Percentiles rank a stretch among this genome's conserved stretches.
Evolutionary conservation across 1,139 yeast species (phyloP).

Genomic region (Kodamaea fungicola): DNA sequence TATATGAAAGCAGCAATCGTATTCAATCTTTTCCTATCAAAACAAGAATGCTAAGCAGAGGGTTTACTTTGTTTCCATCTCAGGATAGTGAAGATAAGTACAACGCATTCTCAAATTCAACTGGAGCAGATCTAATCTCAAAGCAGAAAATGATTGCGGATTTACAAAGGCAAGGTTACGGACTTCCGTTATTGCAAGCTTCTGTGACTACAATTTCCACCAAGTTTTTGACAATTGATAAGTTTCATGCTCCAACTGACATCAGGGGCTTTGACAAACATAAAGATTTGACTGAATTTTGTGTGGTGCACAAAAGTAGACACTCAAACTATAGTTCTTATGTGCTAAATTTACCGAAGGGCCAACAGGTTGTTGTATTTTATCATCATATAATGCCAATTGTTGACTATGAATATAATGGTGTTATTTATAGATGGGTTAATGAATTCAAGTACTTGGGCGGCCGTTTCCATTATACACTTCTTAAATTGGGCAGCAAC

Average conservation of each 20-base stretch:
- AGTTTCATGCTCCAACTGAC: background rate
- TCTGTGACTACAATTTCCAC: constrained; percentile 1
- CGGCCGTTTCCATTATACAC: constrained; percentile 4
- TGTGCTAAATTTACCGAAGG: constrained; percentile 4
- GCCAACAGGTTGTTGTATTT: constrained; percentile 3
- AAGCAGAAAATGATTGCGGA: background rate
- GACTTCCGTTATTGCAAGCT: constrained; percentile 8
- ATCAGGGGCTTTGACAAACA: constrained; percentile 3
- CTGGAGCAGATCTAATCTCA: background rate
- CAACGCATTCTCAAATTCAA: constrained; percentile 2
- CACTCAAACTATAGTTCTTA: constrained; percentile 6
- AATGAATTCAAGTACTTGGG: constrained; percentile 3
- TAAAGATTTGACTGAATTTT: constrained; percentile 4
- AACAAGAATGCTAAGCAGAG: constrained; percentile 1
- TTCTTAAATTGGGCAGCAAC: constrained; percentile 6
- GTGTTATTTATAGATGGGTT: constrained; percentile 8
- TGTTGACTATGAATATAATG: constrained; percentile 8
- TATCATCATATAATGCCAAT: constrained; percentile 5
- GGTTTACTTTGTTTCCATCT: constrained; percentile 8
- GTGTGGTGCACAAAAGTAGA: constrained; percentile 5
- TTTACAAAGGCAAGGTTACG: constrained; percentile 8
- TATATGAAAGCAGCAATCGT: background rate
- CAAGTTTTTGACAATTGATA: constrained; percentile 6
- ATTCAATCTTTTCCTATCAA: constrained; percentile 4
- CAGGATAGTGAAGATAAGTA: constrained; percentile 5